A percentile compares a stretch with the other conserved stretches of the same genome.
Conservation (phyloP, 2,329 filamentous ascomycete species). For the Juglanconis oblonga region DNA sequence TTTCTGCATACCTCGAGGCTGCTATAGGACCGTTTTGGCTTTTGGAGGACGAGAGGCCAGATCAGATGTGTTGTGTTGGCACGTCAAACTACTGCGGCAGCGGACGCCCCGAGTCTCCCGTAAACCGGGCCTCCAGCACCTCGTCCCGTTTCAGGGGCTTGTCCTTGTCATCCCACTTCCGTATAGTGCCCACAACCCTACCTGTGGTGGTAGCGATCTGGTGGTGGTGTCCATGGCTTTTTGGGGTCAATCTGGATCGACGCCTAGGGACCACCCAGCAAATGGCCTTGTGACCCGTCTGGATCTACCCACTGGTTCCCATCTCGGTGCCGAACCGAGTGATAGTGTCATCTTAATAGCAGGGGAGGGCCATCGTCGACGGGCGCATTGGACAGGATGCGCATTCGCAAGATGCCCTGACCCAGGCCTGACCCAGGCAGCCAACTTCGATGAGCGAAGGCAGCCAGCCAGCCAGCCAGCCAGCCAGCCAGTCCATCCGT, state of each 20-base stretch:
- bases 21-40: too few species aligned
- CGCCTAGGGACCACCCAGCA: not conserved
- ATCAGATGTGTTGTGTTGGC: not conserved
- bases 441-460: too few species aligned
- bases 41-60: not conserved
- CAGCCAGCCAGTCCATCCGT: too few species aligned
- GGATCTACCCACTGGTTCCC: not conserved
- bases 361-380: not conserved
- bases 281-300: not conserved
- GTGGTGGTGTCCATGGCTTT: not conserved
- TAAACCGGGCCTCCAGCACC: not conserved
- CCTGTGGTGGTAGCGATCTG: not conserved
- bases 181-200: not conserved
- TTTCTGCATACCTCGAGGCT: not conserved
- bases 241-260: not conserved
- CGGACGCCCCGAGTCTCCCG: not conserved
- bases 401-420: conserved; percentile 3
- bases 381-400: conserved; percentile 9
- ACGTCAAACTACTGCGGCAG: not conserved
- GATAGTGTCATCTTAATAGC: not conserved
- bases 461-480: too few species aligned
- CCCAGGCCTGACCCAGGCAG: not conserved
- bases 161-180: conserved; percentile 5
- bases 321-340: not conserved
- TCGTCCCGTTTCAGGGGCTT: conserved; percentile 9